Percentiles rank a stretch among this genome's conserved stretches.
Evolutionary conservation across 192 early-diverging fungal genomes (phyloP).

Genomic region (Coemansia erecta): DNA sequence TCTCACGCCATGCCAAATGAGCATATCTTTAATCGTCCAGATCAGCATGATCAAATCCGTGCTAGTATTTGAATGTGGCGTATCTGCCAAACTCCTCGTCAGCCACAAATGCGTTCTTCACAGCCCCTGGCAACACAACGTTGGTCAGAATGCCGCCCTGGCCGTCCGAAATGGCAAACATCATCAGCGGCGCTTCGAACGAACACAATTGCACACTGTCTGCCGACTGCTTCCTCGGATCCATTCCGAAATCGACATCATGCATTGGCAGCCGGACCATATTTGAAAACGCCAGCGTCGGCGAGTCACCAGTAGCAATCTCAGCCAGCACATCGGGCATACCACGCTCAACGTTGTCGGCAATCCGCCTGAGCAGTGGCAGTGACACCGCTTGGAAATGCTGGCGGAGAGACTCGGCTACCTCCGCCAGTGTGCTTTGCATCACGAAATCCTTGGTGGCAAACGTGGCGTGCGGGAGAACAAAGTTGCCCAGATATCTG

Average conservation of each 20-base stretch:
- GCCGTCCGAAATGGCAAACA: conserved; percentile 25
- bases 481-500: conserved; percentile 21
- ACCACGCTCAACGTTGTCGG: not conserved
- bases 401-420: conserved; percentile 6
- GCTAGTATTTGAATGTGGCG: not conserved
- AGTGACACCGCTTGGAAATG: not conserved
- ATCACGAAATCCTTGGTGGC: conserved; percentile 11
- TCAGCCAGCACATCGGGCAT: conserved; percentile 7
- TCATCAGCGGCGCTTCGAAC: conserved; percentile 20
- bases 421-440: not conserved
- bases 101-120: not conserved
- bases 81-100: not conserved
- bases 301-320: conserved; percentile 18
- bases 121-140: conserved; percentile 10
- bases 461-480: conserved; percentile 12
- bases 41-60: no score
- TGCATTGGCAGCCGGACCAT: conserved; percentile 11
- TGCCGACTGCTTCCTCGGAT: not conserved
- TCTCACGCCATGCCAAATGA: no score
- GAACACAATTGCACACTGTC: conserved; percentile 18
- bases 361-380: not conserved
- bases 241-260: conserved; percentile 9
- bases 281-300: conserved; percentile 26
- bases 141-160: conserved; percentile 20
- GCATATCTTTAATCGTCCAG: not conserved